Evolutionary conservation across 2,329 filamentous ascomycete species (phyloP).

Genomic region (Fusarium succisae): DNA sequence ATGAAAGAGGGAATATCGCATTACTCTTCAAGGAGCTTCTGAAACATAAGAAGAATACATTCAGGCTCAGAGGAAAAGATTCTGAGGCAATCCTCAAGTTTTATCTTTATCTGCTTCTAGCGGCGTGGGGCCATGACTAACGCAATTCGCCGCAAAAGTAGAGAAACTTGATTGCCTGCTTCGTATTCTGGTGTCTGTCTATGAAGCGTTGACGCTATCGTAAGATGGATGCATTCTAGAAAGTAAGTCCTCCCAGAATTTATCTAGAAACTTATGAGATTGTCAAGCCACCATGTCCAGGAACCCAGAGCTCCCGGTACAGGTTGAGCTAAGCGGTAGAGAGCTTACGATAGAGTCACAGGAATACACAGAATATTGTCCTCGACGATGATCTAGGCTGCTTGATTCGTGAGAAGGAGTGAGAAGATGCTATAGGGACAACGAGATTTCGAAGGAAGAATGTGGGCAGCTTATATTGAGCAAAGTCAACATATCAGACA

Average conservation of each 20-base stretch:
- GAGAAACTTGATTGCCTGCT: neutral
- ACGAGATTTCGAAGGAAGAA: neutral
- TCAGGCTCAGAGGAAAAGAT: neutral
- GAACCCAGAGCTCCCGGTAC: neutral
- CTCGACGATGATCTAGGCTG: neutral
- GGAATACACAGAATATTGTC: neutral
- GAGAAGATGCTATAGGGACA: neutral
- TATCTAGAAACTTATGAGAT: neutral
- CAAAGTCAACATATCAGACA: neutral
- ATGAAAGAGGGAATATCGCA: constrained; percentile 5
- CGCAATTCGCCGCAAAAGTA: neutral
- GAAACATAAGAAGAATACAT: neutral
- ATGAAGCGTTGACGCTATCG: neutral
- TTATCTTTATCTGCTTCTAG: constrained; percentile 14
- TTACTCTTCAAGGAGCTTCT: neutral
- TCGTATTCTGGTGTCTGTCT: neutral
- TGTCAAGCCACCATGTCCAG: neutral
- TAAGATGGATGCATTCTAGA: neutral
- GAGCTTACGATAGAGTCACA: too few species aligned
- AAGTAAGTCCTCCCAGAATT: neutral
- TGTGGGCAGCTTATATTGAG: neutral
- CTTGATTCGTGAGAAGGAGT: neutral
- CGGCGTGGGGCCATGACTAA: constrained; percentile 20
- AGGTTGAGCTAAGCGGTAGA: neutral
- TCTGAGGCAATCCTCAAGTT: constrained; percentile 4